Evolutionary conservation across 257 asterid species (phyloP).

Genomic region (Craterostigma plantagineum): DNA sequence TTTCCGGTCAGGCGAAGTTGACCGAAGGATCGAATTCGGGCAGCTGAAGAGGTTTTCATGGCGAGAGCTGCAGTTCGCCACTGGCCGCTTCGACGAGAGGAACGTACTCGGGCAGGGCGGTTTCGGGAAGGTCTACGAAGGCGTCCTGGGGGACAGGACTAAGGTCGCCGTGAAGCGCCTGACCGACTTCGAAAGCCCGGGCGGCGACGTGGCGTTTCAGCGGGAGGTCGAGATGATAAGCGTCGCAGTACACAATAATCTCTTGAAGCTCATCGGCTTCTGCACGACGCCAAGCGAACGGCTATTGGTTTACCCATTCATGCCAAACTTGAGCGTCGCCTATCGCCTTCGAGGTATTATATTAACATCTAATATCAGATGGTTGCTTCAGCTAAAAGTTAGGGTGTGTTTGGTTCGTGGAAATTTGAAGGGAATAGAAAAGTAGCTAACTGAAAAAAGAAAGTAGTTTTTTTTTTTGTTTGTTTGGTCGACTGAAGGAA

Average conservation of each 20-base stretch:
- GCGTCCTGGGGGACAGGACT: slow-evolving; percentile 56
- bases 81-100: slow-evolving; percentile 74
- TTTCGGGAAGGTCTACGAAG: slow-evolving; percentile 89
- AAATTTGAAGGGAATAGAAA: too few species aligned
- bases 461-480: too few species aligned
- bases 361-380: not conserved
- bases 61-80: slow-evolving; percentile 86
- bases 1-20: slow-evolving; percentile 80
- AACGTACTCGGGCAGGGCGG: slow-evolving; percentile 95
- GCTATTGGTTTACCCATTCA: slow-evolving; percentile 39
- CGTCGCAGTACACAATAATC: slow-evolving; percentile 92
- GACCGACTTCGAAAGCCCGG: slow-evolving; percentile 82
- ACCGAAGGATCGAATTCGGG: slow-evolving; percentile 78
- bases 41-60: slow-evolving; percentile 82
- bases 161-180: slow-evolving; percentile 87
- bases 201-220: slow-evolving; percentile 87
- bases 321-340: slow-evolving; percentile 93
- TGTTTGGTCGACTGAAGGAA: too few species aligned
- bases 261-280: slow-evolving; percentile 68
- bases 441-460: too few species aligned
- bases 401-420: too few species aligned
- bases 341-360: slow-evolving; percentile 76
- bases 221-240: slow-evolving; percentile 99
- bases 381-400: too few species aligned
- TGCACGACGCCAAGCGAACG: slow-evolving; percentile 68